phyloP scores from a whole-genome alignment of 345 rosid species.

The Firmiana major region DNA sequence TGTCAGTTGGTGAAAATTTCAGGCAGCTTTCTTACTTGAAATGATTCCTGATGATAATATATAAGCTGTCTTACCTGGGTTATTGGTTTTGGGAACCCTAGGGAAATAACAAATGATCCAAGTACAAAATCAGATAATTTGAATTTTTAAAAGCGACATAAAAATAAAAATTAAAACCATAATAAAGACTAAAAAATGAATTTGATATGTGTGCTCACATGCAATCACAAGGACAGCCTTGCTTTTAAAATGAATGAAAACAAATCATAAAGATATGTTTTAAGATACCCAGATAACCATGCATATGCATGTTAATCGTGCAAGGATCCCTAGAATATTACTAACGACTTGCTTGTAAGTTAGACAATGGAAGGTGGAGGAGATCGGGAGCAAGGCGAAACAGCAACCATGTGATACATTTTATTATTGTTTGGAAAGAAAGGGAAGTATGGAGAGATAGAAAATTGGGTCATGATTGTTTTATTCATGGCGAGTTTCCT shows the following conservation, averaged over 20 bases:
- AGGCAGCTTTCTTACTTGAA: not conserved
- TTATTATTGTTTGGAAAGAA: constrained; percentile 22
- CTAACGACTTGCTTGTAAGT: constrained; percentile 18
- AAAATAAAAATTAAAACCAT: not conserved
- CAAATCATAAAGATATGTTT: not conserved
- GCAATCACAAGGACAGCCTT: not conserved
- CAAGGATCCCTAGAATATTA: not conserved
- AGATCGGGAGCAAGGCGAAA: not conserved
- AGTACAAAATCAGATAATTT: not conserved
- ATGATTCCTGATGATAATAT: too few species aligned
- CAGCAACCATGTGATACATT: constrained; percentile 28
- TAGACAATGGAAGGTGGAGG: constrained; percentile 5
- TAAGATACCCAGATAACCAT: not conserved
- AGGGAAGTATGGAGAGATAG: constrained; percentile 13
- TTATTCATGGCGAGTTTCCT: constrained; percentile 26
- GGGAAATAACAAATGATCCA: not conserved
- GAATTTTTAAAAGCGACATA: not conserved
- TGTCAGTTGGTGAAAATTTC: not conserved
- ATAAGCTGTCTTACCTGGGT: not conserved
- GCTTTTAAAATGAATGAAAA: not conserved
- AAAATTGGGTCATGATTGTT: not conserved
- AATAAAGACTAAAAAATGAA: not conserved
- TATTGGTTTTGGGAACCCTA: not conserved
- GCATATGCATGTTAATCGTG: constrained; percentile 16
- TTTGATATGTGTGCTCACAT: not conserved